Evolutionary conservation across 371 early-diverging fungal genomes (phyloP).

Genomic region (Mucor plumbeus): DNA sequence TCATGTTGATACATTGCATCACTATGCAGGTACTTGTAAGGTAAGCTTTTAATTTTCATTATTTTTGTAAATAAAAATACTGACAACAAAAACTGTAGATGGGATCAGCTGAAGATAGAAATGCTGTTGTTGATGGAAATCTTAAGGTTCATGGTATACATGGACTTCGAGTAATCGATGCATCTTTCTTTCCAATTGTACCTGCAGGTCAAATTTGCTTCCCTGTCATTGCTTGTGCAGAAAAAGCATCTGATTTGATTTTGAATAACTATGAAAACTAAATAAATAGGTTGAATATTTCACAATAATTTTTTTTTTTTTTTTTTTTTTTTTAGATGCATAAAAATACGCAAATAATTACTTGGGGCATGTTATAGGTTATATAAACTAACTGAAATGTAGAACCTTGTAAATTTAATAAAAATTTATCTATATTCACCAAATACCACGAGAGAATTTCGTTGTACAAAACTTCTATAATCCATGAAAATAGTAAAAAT

Average conservation of each 20-base stretch:
- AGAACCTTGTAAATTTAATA: too few relatives aligned
- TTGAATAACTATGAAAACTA: neutral
- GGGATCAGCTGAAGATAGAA: slow-evolving; percentile 20
- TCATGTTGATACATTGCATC: slow-evolving; percentile 38
- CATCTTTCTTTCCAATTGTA: slow-evolving; percentile 49
- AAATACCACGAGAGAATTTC: too few relatives aligned
- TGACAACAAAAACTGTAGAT: slow-evolving; percentile 12
- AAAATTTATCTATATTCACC: too few relatives aligned
- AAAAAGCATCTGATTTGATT: slow-evolving; percentile 32
- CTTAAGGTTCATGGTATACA: slow-evolving; percentile 47
- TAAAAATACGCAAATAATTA: too few relatives aligned
- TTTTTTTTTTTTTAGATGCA: too few relatives aligned
- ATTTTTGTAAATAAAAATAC: too few relatives aligned
- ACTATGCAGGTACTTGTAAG: slow-evolving; percentile 50
- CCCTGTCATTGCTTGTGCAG: slow-evolving; percentile 37
- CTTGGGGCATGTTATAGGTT: too few relatives aligned
- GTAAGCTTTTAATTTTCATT: slow-evolving; percentile 17
- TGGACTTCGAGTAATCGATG: slow-evolving; percentile 53
- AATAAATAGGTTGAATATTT: too few relatives aligned
- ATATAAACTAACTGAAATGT: too few relatives aligned
- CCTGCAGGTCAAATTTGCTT: slow-evolving; percentile 40
- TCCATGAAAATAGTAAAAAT: too few relatives aligned
- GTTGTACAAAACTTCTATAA: too few relatives aligned
- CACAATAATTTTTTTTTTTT: too few relatives aligned
- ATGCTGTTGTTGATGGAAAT: slow-evolving; percentile 42